Base-by-base conservation (phyloP, 176 grass and related monocot genomes). In the Eleusine indica region DNA sequence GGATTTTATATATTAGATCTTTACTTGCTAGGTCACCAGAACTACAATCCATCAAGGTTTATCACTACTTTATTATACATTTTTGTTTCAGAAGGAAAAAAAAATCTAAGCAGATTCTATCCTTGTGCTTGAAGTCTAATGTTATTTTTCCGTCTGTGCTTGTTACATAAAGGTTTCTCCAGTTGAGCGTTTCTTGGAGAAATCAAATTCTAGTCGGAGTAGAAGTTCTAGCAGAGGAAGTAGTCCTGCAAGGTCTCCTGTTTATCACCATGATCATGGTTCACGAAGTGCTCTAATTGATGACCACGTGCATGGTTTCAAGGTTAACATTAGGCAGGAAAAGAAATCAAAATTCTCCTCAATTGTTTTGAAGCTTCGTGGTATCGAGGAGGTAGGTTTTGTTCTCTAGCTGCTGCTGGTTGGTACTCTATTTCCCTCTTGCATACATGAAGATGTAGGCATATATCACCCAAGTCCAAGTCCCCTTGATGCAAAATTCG, bases 1-100 rank as follows among this genome's bases (percentile, higher is more conserved):
- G 91, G 90, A 98, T 98, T 88, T 91, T 98, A 83, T 98, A 98
- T 68, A 93, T 94, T 77, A 89, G 96, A 90, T 98, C 96, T 93
- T 91, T 98, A 87, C 79, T 98, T 88, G 87, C 96, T 86, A 93
- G 86, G 68, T 98, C 96, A n/a, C 96, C 96, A 40, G 96, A 98
- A 85, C 87, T 98, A 85, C 96, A 98, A 81, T 95, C 96, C 53
- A 91, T 98, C 84, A 98, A 95, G 89, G 96, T 94, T 87, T 80
- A 51, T 47, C 71, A 38, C 42, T 42, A 19, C 16, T 92, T 11
- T 88, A 32, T 73, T 74, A 4, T 68, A 38, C 74, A 32, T 68
- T 54, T 53, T 65, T 76, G 53, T 52, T 38, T 40, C 61, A 64
- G 8, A 28, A 62, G 6, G 9, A 1, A 69, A 41, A 13, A 40